Base-by-base conservation (phyloP, 495 filamentous ascomycete genomes). In the Hypoxylon lienhwacheense region DNA sequence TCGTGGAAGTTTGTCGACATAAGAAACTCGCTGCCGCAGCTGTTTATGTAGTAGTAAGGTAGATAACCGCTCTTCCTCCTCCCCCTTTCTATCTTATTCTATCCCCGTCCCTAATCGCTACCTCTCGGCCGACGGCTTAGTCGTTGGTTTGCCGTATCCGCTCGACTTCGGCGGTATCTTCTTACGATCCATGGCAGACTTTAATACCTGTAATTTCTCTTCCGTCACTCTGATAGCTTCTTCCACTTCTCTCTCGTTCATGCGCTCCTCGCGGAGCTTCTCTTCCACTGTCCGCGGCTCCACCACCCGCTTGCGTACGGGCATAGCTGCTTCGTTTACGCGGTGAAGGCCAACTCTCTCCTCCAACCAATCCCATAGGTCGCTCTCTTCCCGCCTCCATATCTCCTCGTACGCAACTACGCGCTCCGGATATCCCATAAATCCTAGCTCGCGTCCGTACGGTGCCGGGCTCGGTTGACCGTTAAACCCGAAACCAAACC, bases 321-420 rank as follows among this genome's bases (percentile, higher is more conserved):
- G 67, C 10, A 66, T 55, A 26, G 76, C 70, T 7, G 48, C 56
- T 34, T 74, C 70, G 25, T 76, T 71, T 50, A 89, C 70, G n/a
- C 81, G 78, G 43, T 90, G 84, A 67, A 91, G 75, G 3, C 87
- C 89, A 1, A 88, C 83, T 8, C 93, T 77, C 48, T 97, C 88
- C 61, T 99, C 93, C 7, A 99, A 74, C 93, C 93, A 99, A 41
- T 87, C 84, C 95, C 95, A 99, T 6, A 98, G 73, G 46, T 91
- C 89, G 59, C 82, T 89, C 66, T 98, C 93, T 63, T 97, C 93
- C 12, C 81, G 73, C 12, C 83, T 79, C 93, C 93, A 98, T 60
- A 96, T 85, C 70, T 96, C 86, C 54, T 97, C 92, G 67, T 97
- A 98, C 4, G 90, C 92, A 17, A 84, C 85, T 12, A 88, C 66